Conservation (phyloP, 2,329 filamentous ascomycete species). For the Madurella mycetomatis region DNA sequence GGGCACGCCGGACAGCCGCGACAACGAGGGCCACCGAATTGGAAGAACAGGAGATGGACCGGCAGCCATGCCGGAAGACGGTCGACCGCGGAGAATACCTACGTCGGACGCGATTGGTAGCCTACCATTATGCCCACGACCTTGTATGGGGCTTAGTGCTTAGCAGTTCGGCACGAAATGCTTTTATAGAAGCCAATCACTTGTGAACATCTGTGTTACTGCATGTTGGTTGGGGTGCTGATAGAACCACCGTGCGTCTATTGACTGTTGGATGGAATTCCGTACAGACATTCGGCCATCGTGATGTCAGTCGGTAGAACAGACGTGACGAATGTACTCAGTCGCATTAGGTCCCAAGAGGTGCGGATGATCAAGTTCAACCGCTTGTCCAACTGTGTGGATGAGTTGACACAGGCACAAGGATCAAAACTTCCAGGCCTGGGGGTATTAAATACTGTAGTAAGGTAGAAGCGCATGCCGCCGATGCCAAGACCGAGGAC, state of each 20-base stretch:
- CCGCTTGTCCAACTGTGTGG: not conserved
- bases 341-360: not conserved
- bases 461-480: not conserved
- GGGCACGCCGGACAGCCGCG: too few relatives aligned
- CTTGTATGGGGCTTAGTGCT: not conserved
- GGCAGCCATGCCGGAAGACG: too few relatives aligned
- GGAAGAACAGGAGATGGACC: too few relatives aligned
- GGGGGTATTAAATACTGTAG: not conserved
- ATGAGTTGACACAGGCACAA: not conserved
- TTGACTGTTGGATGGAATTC: too few relatives aligned
- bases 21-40: too few relatives aligned
- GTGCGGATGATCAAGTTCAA: not conserved
- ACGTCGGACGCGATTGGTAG: not conserved
- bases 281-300: not conserved
- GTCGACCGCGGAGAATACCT: too few relatives aligned
- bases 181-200: conserved; percentile 7
- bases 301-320: not conserved
- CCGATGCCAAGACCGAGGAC: not conserved
- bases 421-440: too few relatives aligned
- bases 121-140: not conserved
- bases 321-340: not conserved
- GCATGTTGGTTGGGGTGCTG: not conserved
- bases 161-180: not conserved
- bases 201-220: conserved; percentile 8
- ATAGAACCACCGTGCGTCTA: not conserved